Base-by-base conservation (phyloP, 805 yeast genomes). In the Metschnikowia bowlesiae region DNA sequence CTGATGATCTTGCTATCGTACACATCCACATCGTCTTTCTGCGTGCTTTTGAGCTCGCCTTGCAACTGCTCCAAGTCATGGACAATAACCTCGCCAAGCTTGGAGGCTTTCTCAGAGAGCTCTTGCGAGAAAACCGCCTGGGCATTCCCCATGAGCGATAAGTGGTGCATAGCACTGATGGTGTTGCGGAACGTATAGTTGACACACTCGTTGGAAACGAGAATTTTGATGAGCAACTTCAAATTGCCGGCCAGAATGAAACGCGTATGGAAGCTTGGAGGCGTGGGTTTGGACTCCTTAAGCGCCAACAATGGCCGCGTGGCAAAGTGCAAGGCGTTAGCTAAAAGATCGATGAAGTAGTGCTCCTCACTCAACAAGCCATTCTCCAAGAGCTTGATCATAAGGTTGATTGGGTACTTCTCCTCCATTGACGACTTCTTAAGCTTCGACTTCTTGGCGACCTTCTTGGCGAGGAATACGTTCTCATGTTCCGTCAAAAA, bases 121-220 rank as follows among this genome's bases (percentile, higher is more conserved):
- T 87, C 89, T 22, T 69, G 61, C 0, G 94, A 84, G 62, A 89
- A 87, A 0, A 83, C 75, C 39, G 74, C 73, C 55, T 80, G 82
- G 2, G 89, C 85, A 50, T 79, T 78, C 1, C 79, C 76, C 18
- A 90, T 65, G 14, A 77, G 70, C 0, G 89, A 79, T 41, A 91
- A 65, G 61, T 87, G 84, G 56, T 85, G 91, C 84, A 91, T 87
- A 1, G 89, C 81, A 52, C 87, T 81, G 46, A 91, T 75, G 0
- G 91, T 83, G 62, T 90, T 87, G 59, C 89, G 89, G 70, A 91
- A 89, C 0, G 95, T 88, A 39, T 85, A 79, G 55, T 88, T 84
- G 34, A 91, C 83, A 62, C 97, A 89, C 49, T 91, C 96, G 61
- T 87, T 89, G 0, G 92, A 80, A 4, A 85, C 81, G 47, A 91